Percentiles rank a stretch among this genome's conserved stretches.
These are phyloP conservation scores for Penicillium sp. DNA, from an alignment of 2,329 filamentous ascomycete genomes.

Conservation along the genomic window DNA sequence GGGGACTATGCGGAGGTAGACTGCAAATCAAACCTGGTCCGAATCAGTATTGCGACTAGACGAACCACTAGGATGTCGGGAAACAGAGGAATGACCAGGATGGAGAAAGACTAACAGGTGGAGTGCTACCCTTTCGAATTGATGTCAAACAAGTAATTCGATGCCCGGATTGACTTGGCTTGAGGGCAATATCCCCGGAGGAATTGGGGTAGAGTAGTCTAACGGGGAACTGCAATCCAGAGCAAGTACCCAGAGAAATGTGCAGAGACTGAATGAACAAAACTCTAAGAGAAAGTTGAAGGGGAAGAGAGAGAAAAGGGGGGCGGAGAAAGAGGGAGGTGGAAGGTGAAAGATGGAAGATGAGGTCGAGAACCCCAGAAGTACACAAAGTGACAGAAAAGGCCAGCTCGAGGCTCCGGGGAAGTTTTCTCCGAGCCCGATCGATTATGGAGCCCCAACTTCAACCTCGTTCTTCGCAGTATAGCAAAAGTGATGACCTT, in stretches of 20 bases:
- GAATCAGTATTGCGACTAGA: constrained; percentile 14
- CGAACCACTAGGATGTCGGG: not conserved
- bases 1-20: constrained; percentile 3
- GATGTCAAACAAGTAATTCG: not conserved
- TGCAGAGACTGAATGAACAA: constrained; percentile 13
- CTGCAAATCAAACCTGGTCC: constrained; percentile 15
- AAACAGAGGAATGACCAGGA: not conserved
- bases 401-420: constrained; percentile 26
- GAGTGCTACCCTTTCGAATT: constrained; percentile 6
- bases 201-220: constrained; percentile 2
- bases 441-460: not conserved
- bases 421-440: constrained; percentile 25
- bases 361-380: constrained; percentile 22
- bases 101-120: constrained; percentile 7
- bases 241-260: constrained; percentile 18
- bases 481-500: not conserved
- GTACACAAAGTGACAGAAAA: constrained; percentile 25
- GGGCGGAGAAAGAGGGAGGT: constrained; percentile 6
- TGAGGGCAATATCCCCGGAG: constrained; percentile 10
- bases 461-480: not conserved
- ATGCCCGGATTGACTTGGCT: constrained; percentile 5
- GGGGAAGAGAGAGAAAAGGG: constrained; percentile 6
- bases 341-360: constrained; percentile 16
- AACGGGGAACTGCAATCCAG: not conserved
- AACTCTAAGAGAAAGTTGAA: constrained; percentile 14